Evolutionary conservation across 331 rosid species (phyloP).

Genomic region (Saraca asoca): DNA sequence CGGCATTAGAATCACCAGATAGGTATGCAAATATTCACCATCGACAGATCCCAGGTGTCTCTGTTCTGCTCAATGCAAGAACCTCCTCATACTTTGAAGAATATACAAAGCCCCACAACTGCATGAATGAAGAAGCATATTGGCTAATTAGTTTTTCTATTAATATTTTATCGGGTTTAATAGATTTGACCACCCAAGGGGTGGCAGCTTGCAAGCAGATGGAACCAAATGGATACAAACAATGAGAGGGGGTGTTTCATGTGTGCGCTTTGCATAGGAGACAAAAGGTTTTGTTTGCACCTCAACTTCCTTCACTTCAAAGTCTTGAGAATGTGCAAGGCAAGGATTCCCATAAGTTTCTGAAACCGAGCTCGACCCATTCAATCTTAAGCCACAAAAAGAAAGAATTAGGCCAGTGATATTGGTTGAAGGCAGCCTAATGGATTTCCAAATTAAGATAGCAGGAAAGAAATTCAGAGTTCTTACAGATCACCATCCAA

Average conservation of each 20-base stretch:
- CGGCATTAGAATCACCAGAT: conserved; percentile 19
- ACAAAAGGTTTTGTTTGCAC: conserved; percentile 38
- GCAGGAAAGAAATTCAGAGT: conserved; percentile 15
- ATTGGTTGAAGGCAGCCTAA: background rate
- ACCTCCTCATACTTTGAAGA: conserved; percentile 80
- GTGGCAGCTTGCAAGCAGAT: background rate
- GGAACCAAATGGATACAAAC: background rate
- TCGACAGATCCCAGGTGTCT: conserved; percentile 77
- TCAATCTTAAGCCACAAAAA: conserved; percentile 54
- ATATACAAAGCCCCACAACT: conserved; percentile 95
- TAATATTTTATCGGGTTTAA: background rate
- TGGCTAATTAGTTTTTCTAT: conserved; percentile 12
- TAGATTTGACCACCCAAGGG: background rate
- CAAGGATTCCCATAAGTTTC: conserved; percentile 90
- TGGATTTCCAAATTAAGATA: background rate
- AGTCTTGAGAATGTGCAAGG: conserved; percentile 81
- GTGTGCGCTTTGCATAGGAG: background rate
- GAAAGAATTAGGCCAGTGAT: background rate
- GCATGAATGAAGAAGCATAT: conserved; percentile 37
- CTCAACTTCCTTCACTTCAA: conserved; percentile 91
- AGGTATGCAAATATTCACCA: conserved; percentile 49
- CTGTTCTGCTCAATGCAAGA: conserved; percentile 64
- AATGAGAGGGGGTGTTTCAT: background rate
- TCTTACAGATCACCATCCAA: conserved; percentile 91
- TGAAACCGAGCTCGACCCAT: conserved; percentile 83